A percentile compares a stretch with the other conserved stretches of the same genome.
phyloP scores from a whole-genome alignment of 23 red algal species.

The Gracilaria gracilis region DNA sequence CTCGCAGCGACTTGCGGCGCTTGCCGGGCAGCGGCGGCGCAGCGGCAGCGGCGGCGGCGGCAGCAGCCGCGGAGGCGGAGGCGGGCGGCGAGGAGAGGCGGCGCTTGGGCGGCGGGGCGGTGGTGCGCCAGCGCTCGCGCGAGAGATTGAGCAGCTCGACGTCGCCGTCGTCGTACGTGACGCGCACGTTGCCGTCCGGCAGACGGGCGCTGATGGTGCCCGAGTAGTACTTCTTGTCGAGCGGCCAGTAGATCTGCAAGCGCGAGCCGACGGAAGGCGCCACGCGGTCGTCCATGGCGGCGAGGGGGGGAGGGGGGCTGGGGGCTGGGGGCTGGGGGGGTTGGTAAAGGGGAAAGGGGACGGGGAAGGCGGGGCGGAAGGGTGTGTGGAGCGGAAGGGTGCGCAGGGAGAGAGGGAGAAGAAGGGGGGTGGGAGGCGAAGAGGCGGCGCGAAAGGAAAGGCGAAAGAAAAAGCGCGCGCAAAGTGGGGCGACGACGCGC shows the following conservation, averaged over 20 bases:
- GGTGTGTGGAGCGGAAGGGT: no score
- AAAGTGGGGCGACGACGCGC: background rate
- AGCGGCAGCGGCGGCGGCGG: background rate
- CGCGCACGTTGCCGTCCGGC: background rate
- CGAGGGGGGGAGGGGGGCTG: no score
- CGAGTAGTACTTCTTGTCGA: slow-evolving; percentile 10
- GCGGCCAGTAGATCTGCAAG: slow-evolving; percentile 30
- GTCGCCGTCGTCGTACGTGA: slow-evolving; percentile 32
- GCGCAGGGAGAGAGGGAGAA: no score
- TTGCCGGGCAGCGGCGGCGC: background rate
- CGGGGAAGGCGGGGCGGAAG: no score
- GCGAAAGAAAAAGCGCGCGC: background rate
- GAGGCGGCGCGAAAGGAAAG: background rate
- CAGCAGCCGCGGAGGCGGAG: background rate
- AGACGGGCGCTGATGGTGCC: background rate
- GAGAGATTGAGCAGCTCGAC: background rate
- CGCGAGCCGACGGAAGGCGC: slow-evolving; percentile 9
- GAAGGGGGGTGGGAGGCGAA: background rate
- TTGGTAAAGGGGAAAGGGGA: no score
- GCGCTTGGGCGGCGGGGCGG: background rate
- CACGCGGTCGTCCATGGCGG: background rate
- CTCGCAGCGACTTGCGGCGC: background rate
- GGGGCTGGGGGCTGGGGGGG: no score
- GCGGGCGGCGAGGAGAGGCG: background rate
- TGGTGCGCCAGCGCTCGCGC: slow-evolving; percentile 2